A percentile compares a stretch with the other conserved stretches of the same genome.
Evolutionary conservation across 257 asterid species (phyloP).

Genomic region (Fraxinus cuspidata): DNA sequence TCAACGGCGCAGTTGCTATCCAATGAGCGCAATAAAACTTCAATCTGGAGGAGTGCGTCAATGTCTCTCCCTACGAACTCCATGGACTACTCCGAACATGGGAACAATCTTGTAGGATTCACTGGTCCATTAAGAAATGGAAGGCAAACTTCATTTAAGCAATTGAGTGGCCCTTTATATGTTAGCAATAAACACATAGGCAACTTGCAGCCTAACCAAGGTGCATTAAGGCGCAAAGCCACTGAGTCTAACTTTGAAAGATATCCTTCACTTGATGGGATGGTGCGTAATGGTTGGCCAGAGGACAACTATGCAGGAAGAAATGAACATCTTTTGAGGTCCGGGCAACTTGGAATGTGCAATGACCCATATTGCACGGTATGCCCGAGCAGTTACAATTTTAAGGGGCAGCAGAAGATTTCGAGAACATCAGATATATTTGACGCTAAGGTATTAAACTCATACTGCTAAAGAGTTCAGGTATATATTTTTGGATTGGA

Average conservation of each 20-base stretch:
- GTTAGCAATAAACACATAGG: slow-evolving; percentile 42
- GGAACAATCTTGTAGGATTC: slow-evolving; percentile 46
- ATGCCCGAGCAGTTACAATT: slow-evolving; percentile 69
- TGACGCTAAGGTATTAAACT: slow-evolving; percentile 65
- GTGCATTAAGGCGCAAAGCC: slow-evolving; percentile 34
- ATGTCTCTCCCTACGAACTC: slow-evolving; percentile 57
- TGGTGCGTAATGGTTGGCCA: slow-evolving; percentile 43
- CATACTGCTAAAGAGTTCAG: background rate
- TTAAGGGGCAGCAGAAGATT: slow-evolving; percentile 46
- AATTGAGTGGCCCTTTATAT: slow-evolving; percentile 68
- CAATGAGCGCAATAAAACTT: slow-evolving; percentile 37
- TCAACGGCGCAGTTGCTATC: slow-evolving; percentile 46
- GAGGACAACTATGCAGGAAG: slow-evolving; percentile 42
- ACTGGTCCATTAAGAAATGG: slow-evolving; percentile 76
- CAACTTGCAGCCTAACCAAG: slow-evolving; percentile 44
- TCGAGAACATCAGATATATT: slow-evolving; percentile 50
- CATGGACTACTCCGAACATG: slow-evolving; percentile 43
- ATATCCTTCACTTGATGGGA: slow-evolving; percentile 47
- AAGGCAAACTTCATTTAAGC: slow-evolving; percentile 43
- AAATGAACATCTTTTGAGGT: slow-evolving; percentile 77
- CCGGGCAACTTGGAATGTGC: slow-evolving; percentile 95
- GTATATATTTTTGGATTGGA: background rate
- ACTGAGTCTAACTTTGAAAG: slow-evolving; percentile 44
- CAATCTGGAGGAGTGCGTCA: slow-evolving; percentile 69
- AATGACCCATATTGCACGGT: slow-evolving; percentile 92